A percentile compares a stretch with the other conserved stretches of the same genome.
phyloP scores from a whole-genome alignment of 139 green algal genomes.

The Chlamydomonas applanata region DNA sequence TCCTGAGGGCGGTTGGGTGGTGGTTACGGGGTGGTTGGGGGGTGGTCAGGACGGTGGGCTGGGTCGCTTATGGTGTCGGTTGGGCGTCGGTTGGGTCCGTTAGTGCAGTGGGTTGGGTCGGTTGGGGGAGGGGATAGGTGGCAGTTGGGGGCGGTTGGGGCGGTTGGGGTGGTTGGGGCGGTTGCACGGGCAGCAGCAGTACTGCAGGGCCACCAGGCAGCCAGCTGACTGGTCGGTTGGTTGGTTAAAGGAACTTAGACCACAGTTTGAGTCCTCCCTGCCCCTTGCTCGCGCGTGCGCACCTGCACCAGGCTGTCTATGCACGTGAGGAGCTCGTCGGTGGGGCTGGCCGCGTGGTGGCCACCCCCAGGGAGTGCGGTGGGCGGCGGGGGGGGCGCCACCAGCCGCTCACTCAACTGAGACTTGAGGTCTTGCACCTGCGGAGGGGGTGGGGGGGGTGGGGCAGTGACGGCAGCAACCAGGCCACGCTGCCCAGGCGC shows the following conservation, averaged over 20 bases:
- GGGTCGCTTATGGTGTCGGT: too few species aligned
- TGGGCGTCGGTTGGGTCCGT: background rate
- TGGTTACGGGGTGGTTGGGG: background rate
- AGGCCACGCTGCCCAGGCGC: too few species aligned
- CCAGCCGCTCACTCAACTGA: constrained; percentile 16
- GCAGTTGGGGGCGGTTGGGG: too few species aligned
- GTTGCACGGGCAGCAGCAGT: too few species aligned
- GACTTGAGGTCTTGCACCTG: constrained; percentile 52
- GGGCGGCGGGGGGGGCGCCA: background rate
- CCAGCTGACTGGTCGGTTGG: too few species aligned
- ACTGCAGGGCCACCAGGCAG: too few species aligned
- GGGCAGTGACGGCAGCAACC: too few species aligned
- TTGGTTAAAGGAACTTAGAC: too few species aligned
- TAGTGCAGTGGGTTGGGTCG: too few species aligned
- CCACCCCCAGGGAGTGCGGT: background rate
- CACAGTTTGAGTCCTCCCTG: background rate
- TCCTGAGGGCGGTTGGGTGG: constrained; percentile 31
- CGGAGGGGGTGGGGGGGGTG: too few species aligned
- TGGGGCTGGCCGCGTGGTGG: too few species aligned
- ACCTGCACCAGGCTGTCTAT: constrained; percentile 41
- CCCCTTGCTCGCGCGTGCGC: background rate
- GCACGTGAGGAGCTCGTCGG: constrained; percentile 28
- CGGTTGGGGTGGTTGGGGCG: too few species aligned
- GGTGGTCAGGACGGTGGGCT: background rate
- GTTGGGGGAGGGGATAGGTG: background rate